A percentile compares a stretch with the other conserved stretches of the same genome.
Evolutionary conservation across 2,329 filamentous ascomycete genomes (phyloP).

Genomic region (Colletotrichum sp.): DNA sequence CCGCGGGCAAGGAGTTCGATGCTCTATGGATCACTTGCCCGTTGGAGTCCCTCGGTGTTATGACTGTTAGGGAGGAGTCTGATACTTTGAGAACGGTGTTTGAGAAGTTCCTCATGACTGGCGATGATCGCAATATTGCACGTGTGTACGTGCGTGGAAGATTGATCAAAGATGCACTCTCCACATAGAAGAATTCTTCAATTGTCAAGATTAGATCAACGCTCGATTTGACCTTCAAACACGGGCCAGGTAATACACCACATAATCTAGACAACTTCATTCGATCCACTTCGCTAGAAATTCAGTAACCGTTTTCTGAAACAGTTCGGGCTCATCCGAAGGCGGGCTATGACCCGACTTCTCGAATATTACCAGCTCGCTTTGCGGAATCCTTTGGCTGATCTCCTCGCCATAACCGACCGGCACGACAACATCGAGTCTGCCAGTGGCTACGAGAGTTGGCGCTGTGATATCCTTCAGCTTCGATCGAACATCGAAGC

Average conservation of each 20-base stretch:
- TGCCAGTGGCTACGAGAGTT: conserved; percentile 25
- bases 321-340: conserved; percentile 24
- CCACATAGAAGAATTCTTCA: not conserved
- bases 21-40: conserved; percentile 53
- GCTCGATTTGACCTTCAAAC: not conserved
- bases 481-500: conserved; percentile 25
- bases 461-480: conserved; percentile 23
- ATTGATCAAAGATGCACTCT: conserved; percentile 15
- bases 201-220: not conserved
- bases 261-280: not conserved
- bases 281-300: conserved; percentile 8
- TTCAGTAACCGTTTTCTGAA: conserved; percentile 5
- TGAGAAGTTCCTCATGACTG: conserved; percentile 71
- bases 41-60: conserved; percentile 40
- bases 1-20: conserved; percentile 67
- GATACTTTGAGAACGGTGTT: conserved; percentile 54
- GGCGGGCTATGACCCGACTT: conserved; percentile 25
- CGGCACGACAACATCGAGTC: conserved; percentile 25
- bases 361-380: conserved; percentile 27
- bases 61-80: conserved; percentile 56
- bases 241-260: not conserved
- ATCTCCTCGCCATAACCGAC: conserved; percentile 26
- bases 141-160: conserved; percentile 58
- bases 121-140: conserved; percentile 66
- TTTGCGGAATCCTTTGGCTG: conserved; percentile 10